Evolutionary conservation across 768 basidiomycete species (phyloP), one percentile per base, ranked within the genome.

Genomic region (Boletus sp.): DNA sequence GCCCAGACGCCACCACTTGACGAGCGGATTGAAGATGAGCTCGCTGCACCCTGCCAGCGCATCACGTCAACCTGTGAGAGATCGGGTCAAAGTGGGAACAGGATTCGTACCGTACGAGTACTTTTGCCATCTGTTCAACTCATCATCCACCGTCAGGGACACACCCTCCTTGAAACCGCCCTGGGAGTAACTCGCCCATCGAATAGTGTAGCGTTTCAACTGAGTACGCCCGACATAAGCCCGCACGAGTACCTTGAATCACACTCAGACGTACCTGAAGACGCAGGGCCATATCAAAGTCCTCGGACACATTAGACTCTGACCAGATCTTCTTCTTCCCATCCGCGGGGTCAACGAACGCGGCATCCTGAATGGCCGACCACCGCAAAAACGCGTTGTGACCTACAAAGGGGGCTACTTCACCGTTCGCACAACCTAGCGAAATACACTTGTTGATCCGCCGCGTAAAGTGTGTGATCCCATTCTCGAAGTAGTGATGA

Each of bases 91-190:
- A 67, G 64, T 77, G 79, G 23, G 63, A 75, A 75, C 23, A 75
- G n/a, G n/a, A 75, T 35, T 57, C 69, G 62, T 9, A 64, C 86
- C 88, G 70, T 89, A 90, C 0, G 87, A 75, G 58, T 90, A 91
- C 64, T 95, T 96, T 57, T 94, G 90, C 93, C 93, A 97, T 7
- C 93, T 70, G 65, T 94, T 94, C n/a, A 97, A 72, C 65, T 97
- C 93, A 64, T 97, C 93, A 52, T 93, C 91, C 54, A 85, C 87
- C 0, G 93, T 94, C 2, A 97, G 74, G 1, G 88, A 90, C n/a
- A 97, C 93, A 58, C 93, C 93, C 65, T 97, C 93, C 74, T 94
- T 89, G 79, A 95, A 95, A 0, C 84, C 90, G 42, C 91, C 88
- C 15, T 88, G 78, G 3, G 85, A 88, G 67, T 95, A 96, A 1